A percentile compares a stretch with the other conserved stretches of the same genome.
These are phyloP conservation scores for Cutaneotrichosporon daszewskae DNA, from an alignment of 1,284 basidiomycete genomes.

Conservation along the genomic window DNA sequence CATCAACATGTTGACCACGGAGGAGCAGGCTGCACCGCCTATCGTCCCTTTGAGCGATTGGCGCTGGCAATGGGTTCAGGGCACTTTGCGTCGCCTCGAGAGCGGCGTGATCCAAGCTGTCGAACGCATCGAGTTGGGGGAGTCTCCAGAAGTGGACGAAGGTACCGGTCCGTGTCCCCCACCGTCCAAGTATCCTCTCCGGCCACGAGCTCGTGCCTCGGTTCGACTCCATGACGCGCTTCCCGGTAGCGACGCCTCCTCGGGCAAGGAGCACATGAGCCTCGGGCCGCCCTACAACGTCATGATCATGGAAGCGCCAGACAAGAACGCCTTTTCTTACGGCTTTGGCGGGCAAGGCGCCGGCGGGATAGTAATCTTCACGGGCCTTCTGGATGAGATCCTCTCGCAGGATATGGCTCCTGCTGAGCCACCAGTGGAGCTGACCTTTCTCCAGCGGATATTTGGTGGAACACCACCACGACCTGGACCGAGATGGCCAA, in stretches of 20 bases:
- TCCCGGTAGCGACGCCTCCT: conserved; percentile 28
- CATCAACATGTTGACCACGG: conserved; percentile 63
- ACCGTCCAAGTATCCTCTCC: conserved; percentile 38
- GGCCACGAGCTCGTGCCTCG: conserved; percentile 41
- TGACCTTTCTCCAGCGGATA: conserved; percentile 14
- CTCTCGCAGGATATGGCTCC: conserved; percentile 50
- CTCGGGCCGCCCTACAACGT: conserved; percentile 80
- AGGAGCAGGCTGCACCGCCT: conserved; percentile 56
- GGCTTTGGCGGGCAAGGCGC: conserved; percentile 84
- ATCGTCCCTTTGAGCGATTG: conserved; percentile 68
- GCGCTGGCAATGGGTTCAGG: conserved; percentile 74
- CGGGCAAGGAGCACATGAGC: conserved; percentile 39
- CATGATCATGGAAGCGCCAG: conserved; percentile 72
- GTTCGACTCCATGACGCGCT: conserved; percentile 39
- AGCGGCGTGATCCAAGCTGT: conserved; percentile 49
- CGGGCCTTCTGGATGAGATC: conserved; percentile 77
- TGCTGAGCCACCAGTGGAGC: neutral
- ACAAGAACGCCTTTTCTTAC: conserved; percentile 81
- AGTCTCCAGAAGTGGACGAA: neutral
- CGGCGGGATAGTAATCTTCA: conserved; percentile 82
- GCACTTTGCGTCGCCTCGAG: conserved; percentile 69
- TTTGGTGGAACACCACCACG: conserved; percentile 25
- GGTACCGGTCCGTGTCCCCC: conserved; percentile 26
- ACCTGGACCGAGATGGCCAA: conserved; percentile 52
- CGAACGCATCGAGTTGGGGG: conserved; percentile 1